phyloP scores from a whole-genome alignment of 352 stramenopile genomes.

The Phytophthora pini region DNA sequence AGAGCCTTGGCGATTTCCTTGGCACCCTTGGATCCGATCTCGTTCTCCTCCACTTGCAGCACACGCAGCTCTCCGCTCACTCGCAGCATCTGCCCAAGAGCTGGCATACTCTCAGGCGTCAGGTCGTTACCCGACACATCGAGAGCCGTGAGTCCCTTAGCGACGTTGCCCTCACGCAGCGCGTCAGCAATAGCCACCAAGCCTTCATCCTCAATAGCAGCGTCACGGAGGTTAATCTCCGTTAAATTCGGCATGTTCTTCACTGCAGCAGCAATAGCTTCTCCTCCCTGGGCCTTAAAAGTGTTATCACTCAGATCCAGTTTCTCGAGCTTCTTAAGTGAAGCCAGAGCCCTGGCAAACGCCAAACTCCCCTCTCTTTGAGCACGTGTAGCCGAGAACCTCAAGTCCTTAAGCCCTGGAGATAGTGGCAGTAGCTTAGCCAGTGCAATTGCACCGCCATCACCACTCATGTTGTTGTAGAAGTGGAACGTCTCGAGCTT shows the following conservation, averaged over 20 bases:
- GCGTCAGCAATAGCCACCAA: conserved; percentile 83
- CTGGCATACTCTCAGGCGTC: conserved; percentile 66
- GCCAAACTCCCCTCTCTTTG: conserved; percentile 85
- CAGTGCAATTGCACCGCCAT: conserved; percentile 90
- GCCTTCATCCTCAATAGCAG: conserved; percentile 91
- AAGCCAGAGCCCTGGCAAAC: conserved; percentile 83
- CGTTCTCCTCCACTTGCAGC: conserved; percentile 94
- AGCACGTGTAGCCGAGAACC: conserved; percentile 94
- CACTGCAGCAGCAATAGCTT: conserved; percentile 89
- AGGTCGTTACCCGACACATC: conserved; percentile 96
- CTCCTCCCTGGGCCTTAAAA: conserved; percentile 88
- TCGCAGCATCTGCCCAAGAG: conserved; percentile 53
- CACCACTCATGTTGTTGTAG: conserved; percentile 98
- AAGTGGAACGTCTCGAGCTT: conserved; percentile 95
- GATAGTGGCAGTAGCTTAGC: conserved; percentile 89
- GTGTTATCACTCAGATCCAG: conserved; percentile 96
- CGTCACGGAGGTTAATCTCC: conserved; percentile 92
- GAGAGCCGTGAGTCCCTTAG: conserved; percentile 64
- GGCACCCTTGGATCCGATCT: conserved; percentile 89
- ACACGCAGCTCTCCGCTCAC: conserved; percentile 68
- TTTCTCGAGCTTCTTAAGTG: conserved; percentile 74
- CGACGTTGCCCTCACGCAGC: conserved; percentile 53
- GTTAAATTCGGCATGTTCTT: conserved; percentile 66
- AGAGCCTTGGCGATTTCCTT: conserved; percentile 77
- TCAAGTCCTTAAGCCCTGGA: conserved; percentile 87